Evolutionary conservation across 2,329 filamentous ascomycete species (phyloP).

Genomic region (Epicoccum sorghinum): DNA sequence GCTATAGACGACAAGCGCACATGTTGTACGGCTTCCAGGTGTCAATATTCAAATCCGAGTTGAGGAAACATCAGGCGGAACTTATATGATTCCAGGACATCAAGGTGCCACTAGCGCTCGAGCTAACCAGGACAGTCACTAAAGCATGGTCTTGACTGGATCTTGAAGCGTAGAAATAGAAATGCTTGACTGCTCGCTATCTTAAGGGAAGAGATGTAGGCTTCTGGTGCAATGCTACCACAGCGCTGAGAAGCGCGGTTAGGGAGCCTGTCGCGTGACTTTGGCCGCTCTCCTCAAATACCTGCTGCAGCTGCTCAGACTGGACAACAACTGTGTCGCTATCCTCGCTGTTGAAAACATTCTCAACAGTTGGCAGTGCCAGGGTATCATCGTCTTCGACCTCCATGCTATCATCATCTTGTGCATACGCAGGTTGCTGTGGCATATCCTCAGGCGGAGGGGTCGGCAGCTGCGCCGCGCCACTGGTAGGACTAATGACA

Average conservation of each 20-base stretch:
- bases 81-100: conserved; percentile 1
- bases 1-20: background rate
- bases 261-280: conserved; percentile 73
- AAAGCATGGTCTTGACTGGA: background rate
- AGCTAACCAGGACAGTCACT: background rate
- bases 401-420: conserved; percentile 16
- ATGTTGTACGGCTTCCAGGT: background rate
- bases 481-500: conserved; percentile 43
- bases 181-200: conserved; percentile 10
- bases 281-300: conserved; percentile 69
- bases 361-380: conserved; percentile 14
- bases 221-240: conserved; percentile 64
- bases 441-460: conserved; percentile 43
- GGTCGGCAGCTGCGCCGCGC: conserved; percentile 33
- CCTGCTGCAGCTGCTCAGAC: conserved; percentile 69
- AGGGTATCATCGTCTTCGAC: conserved; percentile 1
- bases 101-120: conserved; percentile 4
- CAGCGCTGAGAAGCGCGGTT: conserved; percentile 76
- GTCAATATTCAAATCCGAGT: background rate
- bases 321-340: conserved; percentile 67
- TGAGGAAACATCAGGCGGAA: background rate
- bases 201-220: conserved; percentile 5
- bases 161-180: background rate
- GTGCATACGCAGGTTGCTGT: conserved; percentile 26
- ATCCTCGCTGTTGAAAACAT: conserved; percentile 40